Percentiles rank a stretch among this genome's conserved stretches.
phyloP scores from a whole-genome alignment of 352 stramenopile species.

The Phytophthora foliorum region DNA sequence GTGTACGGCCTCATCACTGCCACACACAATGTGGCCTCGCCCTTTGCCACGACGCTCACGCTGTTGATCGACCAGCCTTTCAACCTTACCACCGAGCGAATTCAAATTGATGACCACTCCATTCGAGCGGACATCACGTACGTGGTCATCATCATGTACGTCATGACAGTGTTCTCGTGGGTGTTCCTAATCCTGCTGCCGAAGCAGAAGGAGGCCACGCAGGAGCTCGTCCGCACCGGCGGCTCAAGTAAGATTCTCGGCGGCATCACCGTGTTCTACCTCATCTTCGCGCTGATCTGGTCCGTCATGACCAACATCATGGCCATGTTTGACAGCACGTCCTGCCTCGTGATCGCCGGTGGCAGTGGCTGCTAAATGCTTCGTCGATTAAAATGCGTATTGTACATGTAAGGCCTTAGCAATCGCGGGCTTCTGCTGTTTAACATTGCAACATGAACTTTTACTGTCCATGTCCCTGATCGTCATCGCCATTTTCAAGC shows the following conservation, averaged over 20 bases:
- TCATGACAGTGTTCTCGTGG: constrained; percentile 42
- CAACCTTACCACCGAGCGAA: constrained; percentile 34
- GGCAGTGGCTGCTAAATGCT: constrained; percentile 48
- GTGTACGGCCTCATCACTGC: constrained; percentile 54
- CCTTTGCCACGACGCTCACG: constrained; percentile 44
- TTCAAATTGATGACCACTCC: constrained; percentile 37
- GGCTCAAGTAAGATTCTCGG: constrained; percentile 42
- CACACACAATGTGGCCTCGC: constrained; percentile 41
- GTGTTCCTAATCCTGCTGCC: constrained; percentile 39
- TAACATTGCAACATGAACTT: constrained; percentile 20
- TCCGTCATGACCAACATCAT: constrained; percentile 43
- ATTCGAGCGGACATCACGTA: constrained; percentile 55
- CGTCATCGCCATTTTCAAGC: not conserved
- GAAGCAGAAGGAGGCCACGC: constrained; percentile 43
- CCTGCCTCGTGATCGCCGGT: constrained; percentile 47
- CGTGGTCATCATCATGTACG: constrained; percentile 47
- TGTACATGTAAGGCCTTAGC: not conserved
- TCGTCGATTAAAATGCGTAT: constrained; percentile 20
- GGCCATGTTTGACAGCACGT: constrained; percentile 40
- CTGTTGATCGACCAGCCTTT: constrained; percentile 46
- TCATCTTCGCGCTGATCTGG: constrained; percentile 44
- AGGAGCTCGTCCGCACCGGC: constrained; percentile 40
- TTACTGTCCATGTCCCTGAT: constrained; percentile 14
- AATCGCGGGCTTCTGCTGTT: constrained; percentile 4
- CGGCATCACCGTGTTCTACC: constrained; percentile 39